phyloP scores from a whole-genome alignment of 176 grass and related monocot genomes.

The Typha latifolia region DNA sequence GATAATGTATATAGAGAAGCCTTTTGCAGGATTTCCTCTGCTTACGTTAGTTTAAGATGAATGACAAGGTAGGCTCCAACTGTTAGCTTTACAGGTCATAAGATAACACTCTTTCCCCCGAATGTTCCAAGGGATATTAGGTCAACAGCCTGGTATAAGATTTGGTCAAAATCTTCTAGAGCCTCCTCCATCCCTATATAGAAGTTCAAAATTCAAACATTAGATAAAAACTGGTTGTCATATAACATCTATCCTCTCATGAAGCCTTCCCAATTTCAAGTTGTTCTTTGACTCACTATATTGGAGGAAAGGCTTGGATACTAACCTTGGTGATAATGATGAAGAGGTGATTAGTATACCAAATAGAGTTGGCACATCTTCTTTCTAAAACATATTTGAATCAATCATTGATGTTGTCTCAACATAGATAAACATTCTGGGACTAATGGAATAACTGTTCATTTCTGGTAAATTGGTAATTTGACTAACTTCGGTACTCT shows the following conservation, averaged over 20 bases:
- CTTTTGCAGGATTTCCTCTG: not conserved
- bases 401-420: not conserved
- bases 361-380: not conserved
- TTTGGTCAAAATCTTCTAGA: not conserved
- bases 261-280: not conserved
- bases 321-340: not conserved
- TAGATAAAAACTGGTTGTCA: too few species aligned
- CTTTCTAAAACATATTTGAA: not conserved
- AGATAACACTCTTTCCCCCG: too few species aligned
- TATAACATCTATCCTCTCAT: not conserved
- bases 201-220: too few species aligned
- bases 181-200: too few species aligned
- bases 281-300: not conserved
- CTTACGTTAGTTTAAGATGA: not conserved
- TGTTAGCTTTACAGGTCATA: not conserved
- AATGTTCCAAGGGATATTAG: not conserved
- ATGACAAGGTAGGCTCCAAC: not conserved
- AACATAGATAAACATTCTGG: not conserved
- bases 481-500: not conserved
- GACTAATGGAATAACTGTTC: constrained; percentile 8
- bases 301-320: not conserved
- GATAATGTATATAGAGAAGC: not conserved
- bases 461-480: not conserved
- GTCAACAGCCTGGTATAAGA: not conserved
- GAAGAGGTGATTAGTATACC: not conserved